Base-by-base conservation (phyloP, 139 green algal genomes). In the Auxenochlorella pyrenoidosa region DNA sequence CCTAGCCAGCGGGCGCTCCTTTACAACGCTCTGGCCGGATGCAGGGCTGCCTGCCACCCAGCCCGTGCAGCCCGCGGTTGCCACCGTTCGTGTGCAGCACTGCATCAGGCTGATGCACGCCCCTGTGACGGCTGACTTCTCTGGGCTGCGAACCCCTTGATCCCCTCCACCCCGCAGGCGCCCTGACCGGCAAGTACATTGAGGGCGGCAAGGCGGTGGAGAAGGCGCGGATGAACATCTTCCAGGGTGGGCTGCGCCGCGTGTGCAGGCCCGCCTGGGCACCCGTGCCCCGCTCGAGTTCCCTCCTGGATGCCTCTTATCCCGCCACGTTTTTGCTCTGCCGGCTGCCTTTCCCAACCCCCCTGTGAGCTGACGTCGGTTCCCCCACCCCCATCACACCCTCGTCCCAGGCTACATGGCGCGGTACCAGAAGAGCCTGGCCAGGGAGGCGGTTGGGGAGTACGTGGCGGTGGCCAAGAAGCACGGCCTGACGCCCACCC, bases 161-260 rank as follows among this genome's bases (percentile, higher is more conserved):
- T 12, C 63, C 63, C 63, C 63, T 26, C 26, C 26, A 15, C 21
- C 63, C 26, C 26, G 38, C 34, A 32, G 79, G 93, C 22, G 54
- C 89, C 2, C 88, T 98, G 40, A 92, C 86, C 1, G 94, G 91
- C 40, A 98, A 98, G 86, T 97, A 97, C 89, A 89, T 91, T 24
- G 73, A 89, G 16, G 75, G 75, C 2, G 72, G 90, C 40, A 44
- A 41, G 59, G 66, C 34, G 6, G 41, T 90, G 58, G 79, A 73
- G n/a, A 92, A 88, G 59, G 83, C 87, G 40, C 89, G 95, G 22
- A 93, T 98, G 87, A 98, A 95, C 89, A 71, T 96, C 34, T 98
- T 97, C 87, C 84, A 92, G 24, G 93, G 89, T 90, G 47, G 44
- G 80, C 1, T 30, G 43, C 1, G 4, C 4, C 44, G 34, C n/a